These are phyloP conservation scores for Coelastrella sp. DNA, from an alignment of 139 green algal genomes.

Conservation along the genomic window DNA sequence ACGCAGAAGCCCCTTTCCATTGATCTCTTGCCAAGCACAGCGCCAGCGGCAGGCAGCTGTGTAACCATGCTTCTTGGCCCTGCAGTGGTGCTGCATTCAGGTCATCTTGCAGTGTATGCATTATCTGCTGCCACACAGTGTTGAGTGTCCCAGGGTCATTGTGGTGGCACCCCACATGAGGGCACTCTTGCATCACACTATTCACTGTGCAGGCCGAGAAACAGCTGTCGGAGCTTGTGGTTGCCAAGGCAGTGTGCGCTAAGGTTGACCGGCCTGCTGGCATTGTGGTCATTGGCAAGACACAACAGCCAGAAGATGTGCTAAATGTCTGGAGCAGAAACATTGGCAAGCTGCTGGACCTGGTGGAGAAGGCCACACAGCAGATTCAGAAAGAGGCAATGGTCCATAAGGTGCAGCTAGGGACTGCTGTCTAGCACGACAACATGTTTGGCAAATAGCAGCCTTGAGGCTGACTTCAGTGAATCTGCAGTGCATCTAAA, in stretches of 20 bases:
- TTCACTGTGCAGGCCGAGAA: slow-evolving; percentile 83
- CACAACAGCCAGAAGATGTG: slow-evolving; percentile 69
- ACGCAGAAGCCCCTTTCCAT: neutral
- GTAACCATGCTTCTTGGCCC: neutral
- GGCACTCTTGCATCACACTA: neutral
- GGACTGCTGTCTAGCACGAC: neutral
- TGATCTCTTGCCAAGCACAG: neutral
- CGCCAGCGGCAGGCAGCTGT: neutral
- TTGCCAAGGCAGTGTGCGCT: slow-evolving; percentile 80
- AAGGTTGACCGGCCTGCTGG: slow-evolving; percentile 95
- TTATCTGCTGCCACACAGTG: no score
- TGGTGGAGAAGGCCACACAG: slow-evolving; percentile 94
- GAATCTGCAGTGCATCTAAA: no score
- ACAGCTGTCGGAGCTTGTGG: slow-evolving; percentile 92
- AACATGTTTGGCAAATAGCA: no score
- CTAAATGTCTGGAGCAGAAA: slow-evolving; percentile 88
- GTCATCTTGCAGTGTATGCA: no score
- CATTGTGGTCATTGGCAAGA: slow-evolving; percentile 67
- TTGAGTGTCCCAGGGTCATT: no score
- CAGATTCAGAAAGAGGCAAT: slow-evolving; percentile 95
- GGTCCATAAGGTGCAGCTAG: slow-evolving; percentile 82
- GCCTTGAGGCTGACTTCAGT: no score
- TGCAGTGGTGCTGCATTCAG: no score
- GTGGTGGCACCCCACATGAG: no score
- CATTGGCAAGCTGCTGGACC: slow-evolving; percentile 85